Conservation (phyloP, 2,329 filamentous ascomycete species). For the Fusarium scirpi region DNA sequence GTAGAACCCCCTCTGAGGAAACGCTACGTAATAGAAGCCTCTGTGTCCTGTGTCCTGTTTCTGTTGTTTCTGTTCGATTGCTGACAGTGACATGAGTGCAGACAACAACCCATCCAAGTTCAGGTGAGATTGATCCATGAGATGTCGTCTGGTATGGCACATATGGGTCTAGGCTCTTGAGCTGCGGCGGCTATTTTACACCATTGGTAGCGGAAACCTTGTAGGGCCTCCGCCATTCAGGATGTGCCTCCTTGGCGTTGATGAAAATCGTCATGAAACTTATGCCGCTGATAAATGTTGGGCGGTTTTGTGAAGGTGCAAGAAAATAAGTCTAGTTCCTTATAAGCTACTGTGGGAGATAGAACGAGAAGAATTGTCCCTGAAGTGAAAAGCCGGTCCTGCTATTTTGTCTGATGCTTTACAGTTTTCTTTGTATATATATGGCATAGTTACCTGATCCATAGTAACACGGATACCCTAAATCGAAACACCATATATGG, state of each 20-base stretch:
- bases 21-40: neutral
- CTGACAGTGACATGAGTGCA: neutral
- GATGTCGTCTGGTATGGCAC: constrained; percentile 23
- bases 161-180: constrained; percentile 16
- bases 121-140: constrained; percentile 8
- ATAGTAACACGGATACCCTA: constrained; percentile 4
- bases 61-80: neutral
- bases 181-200: constrained; percentile 27
- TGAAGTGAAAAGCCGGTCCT: neutral
- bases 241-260: constrained; percentile 9
- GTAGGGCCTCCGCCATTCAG: neutral
- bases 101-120: neutral
- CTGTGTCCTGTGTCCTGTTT: neutral
- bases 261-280: constrained; percentile 15
- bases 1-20: neutral
- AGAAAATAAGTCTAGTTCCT: neutral
- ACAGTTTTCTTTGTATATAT: neutral
- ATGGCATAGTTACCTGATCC: neutral
- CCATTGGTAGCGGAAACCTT: constrained; percentile 28
- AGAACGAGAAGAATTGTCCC: neutral
- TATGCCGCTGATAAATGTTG: constrained; percentile 4
- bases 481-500: constrained; percentile 29
- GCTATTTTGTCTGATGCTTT: neutral
- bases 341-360: neutral
- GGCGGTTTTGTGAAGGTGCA: neutral